Base-by-base conservation (phyloP, 805 yeast species). In the Soucietia sequanensis region DNA sequence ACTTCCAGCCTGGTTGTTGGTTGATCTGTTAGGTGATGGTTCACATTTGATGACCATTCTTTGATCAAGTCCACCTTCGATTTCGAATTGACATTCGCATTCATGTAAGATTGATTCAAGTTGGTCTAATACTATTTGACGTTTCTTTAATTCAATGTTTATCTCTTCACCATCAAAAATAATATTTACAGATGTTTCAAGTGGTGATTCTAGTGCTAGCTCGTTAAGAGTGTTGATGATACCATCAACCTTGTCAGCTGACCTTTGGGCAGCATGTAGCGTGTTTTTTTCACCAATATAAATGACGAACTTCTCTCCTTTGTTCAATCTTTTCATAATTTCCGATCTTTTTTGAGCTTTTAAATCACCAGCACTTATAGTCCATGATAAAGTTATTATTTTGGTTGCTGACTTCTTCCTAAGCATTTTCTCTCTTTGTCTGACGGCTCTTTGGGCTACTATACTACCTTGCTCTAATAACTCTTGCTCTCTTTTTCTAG, bases 301-400 rank as follows among this genome's bases (percentile, higher is more conserved):
- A 15, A 60, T 47, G 8, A 54, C 44, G 33, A 65, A 62, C 31
- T 48, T 56, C 30, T 61, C 70, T 12, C 59, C 62, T 36, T 56
- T 65, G 10, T 38, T 40, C n/a, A 62, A 35, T n/a, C 60, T 39
- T 16, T 53, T 55, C 30, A 41, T 32, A 22, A 68, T 61, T 38
- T 66, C 74, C 8, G 42, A 44, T 22, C 35, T 50, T 44, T 68
- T 68, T 37, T 68, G 73, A 38, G 58, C 53, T 23, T 46, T 47
- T 43, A 68, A 58, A 44, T 68, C 74, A 19, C 63, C 54, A 14
- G 51, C 35, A 37, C 65, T 64, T 28, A 68, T 67, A 23, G 55
- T 53, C 72, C 72, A 68, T 12, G 56, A 48, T 11, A 67, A 41
- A 3, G 57, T 51, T 17, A 65, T 35, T 8, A 56, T 39, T 41